These are phyloP conservation scores for Penicillium angulare DNA, from an alignment of 495 filamentous ascomycete species.

Conservation along the genomic window DNA sequence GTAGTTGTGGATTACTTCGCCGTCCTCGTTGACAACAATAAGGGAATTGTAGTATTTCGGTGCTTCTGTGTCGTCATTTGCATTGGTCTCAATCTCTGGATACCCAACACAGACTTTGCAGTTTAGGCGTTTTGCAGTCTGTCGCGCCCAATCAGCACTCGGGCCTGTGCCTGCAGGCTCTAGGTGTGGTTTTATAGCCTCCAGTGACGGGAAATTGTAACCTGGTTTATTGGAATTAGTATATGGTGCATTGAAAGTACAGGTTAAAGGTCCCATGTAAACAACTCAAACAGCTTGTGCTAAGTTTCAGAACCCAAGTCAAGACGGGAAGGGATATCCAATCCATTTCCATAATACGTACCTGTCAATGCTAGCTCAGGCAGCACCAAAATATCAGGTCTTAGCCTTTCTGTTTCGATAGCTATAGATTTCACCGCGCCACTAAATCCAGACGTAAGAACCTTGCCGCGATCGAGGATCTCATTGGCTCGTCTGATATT, in stretches of 20 bases:
- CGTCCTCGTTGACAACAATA: slow-evolving; percentile 70
- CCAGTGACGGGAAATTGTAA: slow-evolving; percentile 83
- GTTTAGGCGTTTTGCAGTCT: slow-evolving; percentile 64
- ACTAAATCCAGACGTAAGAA: slow-evolving; percentile 1
- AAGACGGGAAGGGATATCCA: background rate
- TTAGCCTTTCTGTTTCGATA: slow-evolving; percentile 27
- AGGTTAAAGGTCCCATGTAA: too few relatives aligned
- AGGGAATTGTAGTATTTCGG: slow-evolving; percentile 74
- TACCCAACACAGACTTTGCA: slow-evolving; percentile 91
- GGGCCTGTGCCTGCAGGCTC: slow-evolving; percentile 73
- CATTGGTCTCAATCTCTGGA: slow-evolving; percentile 59
- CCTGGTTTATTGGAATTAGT: too few relatives aligned
- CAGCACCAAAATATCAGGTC: slow-evolving; percentile 65
- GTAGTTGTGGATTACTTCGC: slow-evolving; percentile 76
- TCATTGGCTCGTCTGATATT: slow-evolving; percentile 75
- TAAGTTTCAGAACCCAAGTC: too few relatives aligned
- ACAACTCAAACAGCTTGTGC: too few relatives aligned
- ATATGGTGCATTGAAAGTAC: too few relatives aligned
- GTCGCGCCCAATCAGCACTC: slow-evolving; percentile 76
- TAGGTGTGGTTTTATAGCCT: slow-evolving; percentile 76
- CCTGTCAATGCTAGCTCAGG: slow-evolving; percentile 89
- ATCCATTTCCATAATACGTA: slow-evolving; percentile 36
- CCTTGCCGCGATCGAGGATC: slow-evolving; percentile 53
- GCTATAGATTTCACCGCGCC: background rate
- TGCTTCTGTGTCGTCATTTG: slow-evolving; percentile 8